Evolutionary conservation across 768 basidiomycete species (phyloP), one percentile per base, ranked within the genome.

Genomic region (Naganishia onofrii): DNA sequence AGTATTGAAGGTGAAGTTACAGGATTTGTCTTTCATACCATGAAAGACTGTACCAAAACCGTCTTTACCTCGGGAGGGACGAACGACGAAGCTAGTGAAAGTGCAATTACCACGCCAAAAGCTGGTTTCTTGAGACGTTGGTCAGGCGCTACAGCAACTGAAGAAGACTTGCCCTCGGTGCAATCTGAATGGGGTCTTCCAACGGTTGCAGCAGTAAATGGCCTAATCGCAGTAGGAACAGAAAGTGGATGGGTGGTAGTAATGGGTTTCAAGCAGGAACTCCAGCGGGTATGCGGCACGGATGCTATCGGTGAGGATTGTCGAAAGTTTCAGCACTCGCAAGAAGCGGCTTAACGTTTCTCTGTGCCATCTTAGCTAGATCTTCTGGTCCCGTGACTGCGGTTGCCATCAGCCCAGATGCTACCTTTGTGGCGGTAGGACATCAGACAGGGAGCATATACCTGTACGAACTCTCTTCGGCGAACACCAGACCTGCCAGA

Each of bases 371-470:
- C 69, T n/a, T 71, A 90, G 89, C 84, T 51, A 87, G 83, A 74
- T 80, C 82, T 3, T 81, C 88, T 12, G 92, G 92, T 23, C 81
- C 91, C 17, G 90, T 93, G 9, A 94, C 91, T n/a, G 90, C 94
- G 0, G 81, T 99, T 17, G 89, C 92, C 0, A 83, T 99, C 55
- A 96, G 94, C 10, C 88, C 91, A 75, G 96, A 99, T 77, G 92
- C 93, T 74, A 97, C 94, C 0, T 96, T 88, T 79, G 84, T 97
- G 58, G 95, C 89, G 0, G 89, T 89, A 2, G 96, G 96, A 0
- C 92, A 98, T 81, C 84, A 86, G 6, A 85, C 85, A 2, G 96
- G 95, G 3, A 85, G 92, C 74, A 87, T 99, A 55, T 89, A 90
- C 75, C 84, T 99, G 0, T 98, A 89, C 79, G 88, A 95, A 72